These are phyloP conservation scores for Globisporangium spinosum DNA, from an alignment of 352 stramenopile species.

Conservation along the genomic window DNA sequence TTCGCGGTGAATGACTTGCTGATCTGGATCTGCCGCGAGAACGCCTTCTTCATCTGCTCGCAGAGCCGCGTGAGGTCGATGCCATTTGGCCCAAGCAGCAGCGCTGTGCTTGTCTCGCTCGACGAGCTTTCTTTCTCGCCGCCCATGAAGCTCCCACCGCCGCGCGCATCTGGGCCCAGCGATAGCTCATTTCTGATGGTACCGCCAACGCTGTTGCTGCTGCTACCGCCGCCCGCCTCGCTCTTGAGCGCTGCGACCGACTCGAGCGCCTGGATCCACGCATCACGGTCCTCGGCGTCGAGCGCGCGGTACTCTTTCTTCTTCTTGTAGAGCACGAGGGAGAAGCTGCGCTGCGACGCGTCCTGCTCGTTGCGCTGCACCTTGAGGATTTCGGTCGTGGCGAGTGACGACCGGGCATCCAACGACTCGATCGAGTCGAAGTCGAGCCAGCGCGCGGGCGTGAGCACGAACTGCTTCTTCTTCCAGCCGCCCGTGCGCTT, in stretches of 20 bases:
- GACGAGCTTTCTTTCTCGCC: slow-evolving; percentile 10
- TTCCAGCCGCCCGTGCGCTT: slow-evolving; percentile 74
- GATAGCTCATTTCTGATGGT: neutral
- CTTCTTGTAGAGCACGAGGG: slow-evolving; percentile 67
- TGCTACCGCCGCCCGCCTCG: neutral
- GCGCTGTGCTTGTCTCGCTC: neutral
- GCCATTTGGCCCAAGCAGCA: slow-evolving; percentile 32
- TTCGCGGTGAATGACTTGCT: slow-evolving; percentile 74
- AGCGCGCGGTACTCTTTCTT: slow-evolving; percentile 73
- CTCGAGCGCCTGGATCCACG: slow-evolving; percentile 62
- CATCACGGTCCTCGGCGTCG: slow-evolving; percentile 53
- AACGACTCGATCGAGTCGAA: slow-evolving; percentile 59
- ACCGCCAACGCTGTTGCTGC: neutral
- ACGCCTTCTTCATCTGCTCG: slow-evolving; percentile 70
- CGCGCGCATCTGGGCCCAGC: neutral
- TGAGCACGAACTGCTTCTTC: slow-evolving; percentile 78
- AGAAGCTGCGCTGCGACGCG: slow-evolving; percentile 40
- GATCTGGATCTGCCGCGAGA: slow-evolving; percentile 67
- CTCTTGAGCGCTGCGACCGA: slow-evolving; percentile 57
- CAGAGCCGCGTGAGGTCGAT: slow-evolving; percentile 56
- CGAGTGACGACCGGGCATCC: slow-evolving; percentile 37
- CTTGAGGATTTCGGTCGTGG: slow-evolving; percentile 62
- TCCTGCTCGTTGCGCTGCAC: slow-evolving; percentile 46
- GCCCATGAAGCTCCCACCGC: neutral
- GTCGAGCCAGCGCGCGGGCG: slow-evolving; percentile 53